Base-by-base conservation (phyloP, 768 basidiomycete genomes). In the Erythrobasidium yunnanense region DNA sequence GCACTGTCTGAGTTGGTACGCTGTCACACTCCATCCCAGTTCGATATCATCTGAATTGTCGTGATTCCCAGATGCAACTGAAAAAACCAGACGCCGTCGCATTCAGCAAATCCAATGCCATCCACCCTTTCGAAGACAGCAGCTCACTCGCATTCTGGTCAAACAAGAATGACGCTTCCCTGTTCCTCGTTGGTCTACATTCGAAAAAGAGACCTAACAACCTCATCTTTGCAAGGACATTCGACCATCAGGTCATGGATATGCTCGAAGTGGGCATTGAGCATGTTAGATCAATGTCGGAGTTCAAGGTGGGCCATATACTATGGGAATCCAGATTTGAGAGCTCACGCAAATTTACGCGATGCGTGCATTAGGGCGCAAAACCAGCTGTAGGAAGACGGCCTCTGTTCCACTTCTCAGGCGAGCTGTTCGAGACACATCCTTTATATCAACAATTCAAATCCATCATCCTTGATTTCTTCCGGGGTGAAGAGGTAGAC, bases 231-330 rank as follows among this genome's bases (percentile, higher is more conserved):
- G 87, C 85, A 4, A 79, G 95, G 62, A 91, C 86, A 82, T 97
- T 85, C 70, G 87, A 95, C 69, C 81, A 84, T 45, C 80, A 83
- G 73, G 83, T 96, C 34, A 78, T 97, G 72, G 95, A 99, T 76
- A 93, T 96, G 89, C 82, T 90, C 66, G 95, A 97, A 78, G 78
- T 95, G 7, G 91, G 93, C 0, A 84, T 97, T 27, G 88, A 90
- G 57, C 81, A 78, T 47, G 90, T 85, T 73, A 81, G 83, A 55
- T 80, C 83, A 69, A 92, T 97, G 86, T 72, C 80, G 15, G 83
- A 84, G 34, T 86, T 93, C 79, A 88, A 90, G 80, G 95, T 87
- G 75, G 63, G 83, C 77, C 32, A 52, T 11, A 52, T 52, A 52
- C 50, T 25, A 22, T 45, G 15, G 15, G 15, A 15, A 15, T 15